A percentile compares a stretch with the other conserved stretches of the same genome.
phyloP scores from a whole-genome alignment of 1,284 basidiomycete species.

The Puccinia coronata region DNA sequence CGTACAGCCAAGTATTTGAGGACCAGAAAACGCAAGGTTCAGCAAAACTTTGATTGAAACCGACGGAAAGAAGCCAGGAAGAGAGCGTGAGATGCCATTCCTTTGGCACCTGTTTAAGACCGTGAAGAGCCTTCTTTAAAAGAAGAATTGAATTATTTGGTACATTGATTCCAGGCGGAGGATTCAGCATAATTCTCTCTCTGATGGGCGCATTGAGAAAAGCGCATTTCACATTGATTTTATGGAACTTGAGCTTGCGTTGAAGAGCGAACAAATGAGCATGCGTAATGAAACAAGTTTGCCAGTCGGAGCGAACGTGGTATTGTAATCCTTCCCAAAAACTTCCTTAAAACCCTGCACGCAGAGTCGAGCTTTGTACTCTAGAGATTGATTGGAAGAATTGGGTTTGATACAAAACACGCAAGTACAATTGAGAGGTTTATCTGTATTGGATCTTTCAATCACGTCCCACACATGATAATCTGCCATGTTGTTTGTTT shows the following conservation, averaged over 20 bases:
- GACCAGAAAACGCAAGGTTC: constrained; percentile 11
- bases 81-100: not conserved
- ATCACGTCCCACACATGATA: no score
- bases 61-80: not conserved
- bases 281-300: constrained; percentile 58
- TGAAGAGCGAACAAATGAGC: constrained; percentile 60
- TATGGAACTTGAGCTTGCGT: constrained; percentile 58
- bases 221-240: constrained; percentile 61
- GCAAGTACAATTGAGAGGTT: no score
- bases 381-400: constrained; percentile 55
- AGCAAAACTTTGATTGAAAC: not conserved
- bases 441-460: no score
- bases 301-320: constrained; percentile 61
- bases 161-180: constrained; percentile 51
- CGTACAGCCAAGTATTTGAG: not conserved
- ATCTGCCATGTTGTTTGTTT: no score
- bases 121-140: constrained; percentile 51
- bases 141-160: not conserved
- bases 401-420: constrained; percentile 60
- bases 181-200: constrained; percentile 60
- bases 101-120: not conserved
- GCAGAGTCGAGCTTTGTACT: constrained; percentile 61
- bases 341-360: constrained; percentile 62
- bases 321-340: constrained; percentile 61
- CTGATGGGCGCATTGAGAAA: constrained; percentile 62